Percentiles rank a stretch among this genome's conserved stretches.
These are phyloP conservation scores for Meira miltonrushii DNA, from an alignment of 1,284 basidiomycete species.

Conservation along the genomic window DNA sequence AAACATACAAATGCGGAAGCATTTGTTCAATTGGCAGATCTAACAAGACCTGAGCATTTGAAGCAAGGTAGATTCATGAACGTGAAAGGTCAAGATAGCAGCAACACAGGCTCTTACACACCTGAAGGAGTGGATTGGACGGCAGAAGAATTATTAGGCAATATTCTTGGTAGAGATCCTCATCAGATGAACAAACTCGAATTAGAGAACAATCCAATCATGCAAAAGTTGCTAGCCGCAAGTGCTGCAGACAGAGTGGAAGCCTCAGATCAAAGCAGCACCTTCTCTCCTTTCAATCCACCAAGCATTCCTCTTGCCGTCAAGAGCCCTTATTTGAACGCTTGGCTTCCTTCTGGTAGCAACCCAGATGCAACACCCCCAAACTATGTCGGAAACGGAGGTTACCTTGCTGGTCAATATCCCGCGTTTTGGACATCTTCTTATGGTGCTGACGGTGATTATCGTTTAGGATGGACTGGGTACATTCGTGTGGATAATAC, in stretches of 20 bases:
- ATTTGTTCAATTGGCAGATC: slow-evolving; percentile 8
- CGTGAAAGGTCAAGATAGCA: slow-evolving; percentile 6
- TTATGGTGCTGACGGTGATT: slow-evolving; percentile 46
- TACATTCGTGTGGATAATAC: slow-evolving; percentile 39
- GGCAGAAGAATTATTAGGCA: background rate
- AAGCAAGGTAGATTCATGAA: background rate
- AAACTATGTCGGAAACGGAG: slow-evolving; percentile 41
- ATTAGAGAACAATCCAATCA: background rate
- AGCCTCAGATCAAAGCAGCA: slow-evolving; percentile 19
- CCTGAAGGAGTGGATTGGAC: slow-evolving; percentile 12
- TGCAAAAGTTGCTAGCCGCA: no score
- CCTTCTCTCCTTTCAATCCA: slow-evolving; percentile 41
- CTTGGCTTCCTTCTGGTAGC: slow-evolving; percentile 40
- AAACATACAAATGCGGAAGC: slow-evolving; percentile 6
- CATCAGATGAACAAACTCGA: no score
- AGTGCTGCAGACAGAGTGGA: no score
- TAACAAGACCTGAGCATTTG: slow-evolving; percentile 8
- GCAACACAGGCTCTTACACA: background rate
- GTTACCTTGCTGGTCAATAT: slow-evolving; percentile 40
- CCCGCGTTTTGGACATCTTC: slow-evolving; percentile 44
- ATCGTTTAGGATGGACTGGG: slow-evolving; percentile 40
- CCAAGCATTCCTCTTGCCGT: slow-evolving; percentile 45
- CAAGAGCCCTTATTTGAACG: slow-evolving; percentile 38
- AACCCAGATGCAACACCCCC: slow-evolving; percentile 30
- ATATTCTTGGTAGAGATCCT: background rate